phyloP scores from a whole-genome alignment of 192 early-diverging fungal species.

The Podochytrium sp. region DNA sequence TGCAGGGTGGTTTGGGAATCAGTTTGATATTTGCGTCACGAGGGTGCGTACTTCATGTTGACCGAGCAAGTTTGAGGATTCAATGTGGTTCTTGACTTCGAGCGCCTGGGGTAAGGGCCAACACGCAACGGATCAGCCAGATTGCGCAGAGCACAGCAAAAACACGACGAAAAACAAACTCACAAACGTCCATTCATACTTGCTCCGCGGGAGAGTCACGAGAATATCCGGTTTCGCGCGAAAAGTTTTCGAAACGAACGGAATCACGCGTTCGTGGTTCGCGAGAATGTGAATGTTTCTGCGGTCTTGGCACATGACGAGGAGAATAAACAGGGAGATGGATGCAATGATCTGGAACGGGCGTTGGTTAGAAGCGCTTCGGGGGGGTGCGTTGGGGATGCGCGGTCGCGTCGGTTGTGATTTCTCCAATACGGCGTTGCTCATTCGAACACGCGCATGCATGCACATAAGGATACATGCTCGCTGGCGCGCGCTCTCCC shows the following conservation, averaged over 20 bases:
- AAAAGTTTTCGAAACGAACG: slow-evolving; percentile 4
- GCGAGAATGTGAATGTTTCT: slow-evolving; percentile 16
- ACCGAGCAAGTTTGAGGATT: neutral
- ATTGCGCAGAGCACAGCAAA: neutral
- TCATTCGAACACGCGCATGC: no score
- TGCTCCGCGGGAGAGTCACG: slow-evolving; percentile 1
- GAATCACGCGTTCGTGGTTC: neutral
- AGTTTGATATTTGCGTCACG: neutral
- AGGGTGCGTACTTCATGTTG: neutral
- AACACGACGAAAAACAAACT: neutral
- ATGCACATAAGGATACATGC: no score
- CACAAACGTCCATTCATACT: slow-evolving; percentile 26
- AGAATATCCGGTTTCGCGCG: neutral
- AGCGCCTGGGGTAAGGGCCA: no score
- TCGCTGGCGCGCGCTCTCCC: no score
- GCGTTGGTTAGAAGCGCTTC: neutral
- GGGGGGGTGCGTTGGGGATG: no score
- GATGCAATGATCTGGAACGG: slow-evolving; percentile 18
- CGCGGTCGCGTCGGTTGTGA: no score
- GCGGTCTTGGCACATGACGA: slow-evolving; percentile 23
- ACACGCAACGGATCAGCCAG: no score
- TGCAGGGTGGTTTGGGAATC: neutral
- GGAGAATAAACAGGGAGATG: slow-evolving; percentile 24
- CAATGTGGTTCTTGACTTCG: slow-evolving; percentile 18
- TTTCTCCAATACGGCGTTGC: no score